phyloP scores from a whole-genome alignment of 2,329 filamentous ascomycete species.

The Talaromyces sp. region DNA sequence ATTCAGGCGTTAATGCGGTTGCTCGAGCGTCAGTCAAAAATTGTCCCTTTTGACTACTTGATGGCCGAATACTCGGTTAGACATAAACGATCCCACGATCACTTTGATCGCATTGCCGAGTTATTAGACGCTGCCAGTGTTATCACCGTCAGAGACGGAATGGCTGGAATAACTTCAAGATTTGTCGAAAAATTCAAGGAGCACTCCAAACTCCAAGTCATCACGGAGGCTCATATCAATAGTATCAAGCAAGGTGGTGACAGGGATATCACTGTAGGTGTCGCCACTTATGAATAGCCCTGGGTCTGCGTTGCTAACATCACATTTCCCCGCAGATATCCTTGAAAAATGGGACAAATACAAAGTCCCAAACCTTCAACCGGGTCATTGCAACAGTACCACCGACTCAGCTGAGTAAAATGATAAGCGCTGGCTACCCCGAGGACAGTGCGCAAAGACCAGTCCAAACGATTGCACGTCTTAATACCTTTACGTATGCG shows the following conservation, averaged over 20 bases:
- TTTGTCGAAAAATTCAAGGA: conserved; percentile 41
- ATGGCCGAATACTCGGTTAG: conserved; percentile 19
- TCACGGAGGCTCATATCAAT: conserved; percentile 45
- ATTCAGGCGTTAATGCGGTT: conserved; percentile 14
- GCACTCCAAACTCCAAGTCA: conserved; percentile 56
- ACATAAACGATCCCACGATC: conserved; percentile 11
- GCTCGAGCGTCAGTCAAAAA: conserved; percentile 7
- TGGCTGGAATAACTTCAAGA: conserved; percentile 55
- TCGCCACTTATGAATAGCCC: not conserved
- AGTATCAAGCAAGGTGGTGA: conserved; percentile 32
- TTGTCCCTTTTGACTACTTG: conserved; percentile 21
- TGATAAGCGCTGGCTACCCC: conserved; percentile 16
- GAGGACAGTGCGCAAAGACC: conserved; percentile 10
- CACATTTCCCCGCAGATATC: conserved; percentile 4
- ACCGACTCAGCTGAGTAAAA: conserved; percentile 21
- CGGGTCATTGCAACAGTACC: conserved; percentile 30
- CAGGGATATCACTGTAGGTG: conserved; percentile 22
- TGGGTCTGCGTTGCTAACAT: not conserved
- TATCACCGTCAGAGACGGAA: conserved; percentile 49
- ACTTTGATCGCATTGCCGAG: conserved; percentile 14
- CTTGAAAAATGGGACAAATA: conserved; percentile 1
- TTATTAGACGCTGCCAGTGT: conserved; percentile 28
- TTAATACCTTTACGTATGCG: conserved; percentile 47
- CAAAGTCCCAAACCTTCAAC: conserved; percentile 17
- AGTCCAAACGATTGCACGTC: conserved; percentile 17